A percentile compares a stretch with the other conserved stretches of the same genome.
These are phyloP conservation scores for Naganishia sp. DNA, from an alignment of 1,284 basidiomycete species.

Conservation along the genomic window DNA sequence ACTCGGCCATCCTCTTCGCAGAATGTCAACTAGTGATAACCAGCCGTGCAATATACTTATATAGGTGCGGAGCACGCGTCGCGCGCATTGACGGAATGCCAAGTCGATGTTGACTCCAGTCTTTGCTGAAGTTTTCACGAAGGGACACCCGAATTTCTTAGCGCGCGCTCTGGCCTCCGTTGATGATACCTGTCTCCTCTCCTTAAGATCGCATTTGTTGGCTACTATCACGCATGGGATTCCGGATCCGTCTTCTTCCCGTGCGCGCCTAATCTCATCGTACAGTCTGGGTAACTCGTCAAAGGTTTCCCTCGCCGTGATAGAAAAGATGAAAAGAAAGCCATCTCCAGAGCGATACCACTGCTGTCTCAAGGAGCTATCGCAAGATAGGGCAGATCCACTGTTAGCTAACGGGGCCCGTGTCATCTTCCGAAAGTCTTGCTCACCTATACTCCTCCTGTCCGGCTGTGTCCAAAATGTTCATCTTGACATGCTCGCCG, in stretches of 20 bases:
- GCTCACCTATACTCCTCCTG: slow-evolving; percentile 89
- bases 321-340: slow-evolving; percentile 61
- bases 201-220: slow-evolving; percentile 61
- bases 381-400: not conserved
- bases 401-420: not conserved
- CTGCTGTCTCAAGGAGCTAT: slow-evolving; percentile 60
- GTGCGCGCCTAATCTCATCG: slow-evolving; percentile 57
- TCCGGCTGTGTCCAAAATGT: slow-evolving; percentile 97
- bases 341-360: slow-evolving; percentile 62
- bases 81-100: slow-evolving; percentile 59
- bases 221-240: slow-evolving; percentile 61
- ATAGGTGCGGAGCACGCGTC: slow-evolving; percentile 57
- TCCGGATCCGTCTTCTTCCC: slow-evolving; percentile 55
- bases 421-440: not conserved
- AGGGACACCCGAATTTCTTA: slow-evolving; percentile 56
- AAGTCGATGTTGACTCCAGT: slow-evolving; percentile 61
- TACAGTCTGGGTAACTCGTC: slow-evolving; percentile 58
- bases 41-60: too few relatives aligned
- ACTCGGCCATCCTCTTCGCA: not conserved
- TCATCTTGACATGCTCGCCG: slow-evolving; percentile 94
- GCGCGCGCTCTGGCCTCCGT: slow-evolving; percentile 58
- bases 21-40: not conserved
- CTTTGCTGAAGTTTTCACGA: slow-evolving; percentile 61
- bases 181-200: slow-evolving; percentile 56
- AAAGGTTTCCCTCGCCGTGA: slow-evolving; percentile 60